phyloP scores from a whole-genome alignment of 257 asterid species.

The Marsdenia floribunda region DNA sequence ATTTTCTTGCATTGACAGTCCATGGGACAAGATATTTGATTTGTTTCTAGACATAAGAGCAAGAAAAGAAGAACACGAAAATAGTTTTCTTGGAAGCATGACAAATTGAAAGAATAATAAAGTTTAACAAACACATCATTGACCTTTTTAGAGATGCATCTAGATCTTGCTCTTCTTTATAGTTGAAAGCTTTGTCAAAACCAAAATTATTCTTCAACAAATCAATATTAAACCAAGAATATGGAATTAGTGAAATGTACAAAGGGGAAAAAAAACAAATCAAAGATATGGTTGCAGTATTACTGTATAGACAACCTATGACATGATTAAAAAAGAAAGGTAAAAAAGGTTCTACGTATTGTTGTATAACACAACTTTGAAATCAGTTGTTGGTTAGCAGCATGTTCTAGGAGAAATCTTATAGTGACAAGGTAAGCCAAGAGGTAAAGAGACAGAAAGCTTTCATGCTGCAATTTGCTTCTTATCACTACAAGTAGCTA shows the following conservation, averaged over 20 bases:
- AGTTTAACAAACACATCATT: background rate
- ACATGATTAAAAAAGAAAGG: background rate
- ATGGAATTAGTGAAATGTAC: background rate
- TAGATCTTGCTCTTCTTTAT: conserved; percentile 29
- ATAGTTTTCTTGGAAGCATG: conserved; percentile 7
- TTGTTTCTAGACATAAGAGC: too few species aligned
- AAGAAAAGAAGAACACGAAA: too few species aligned
- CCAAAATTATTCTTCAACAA: conserved; percentile 30
- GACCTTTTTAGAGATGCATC: conserved; percentile 29
- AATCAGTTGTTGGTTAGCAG: too few species aligned
- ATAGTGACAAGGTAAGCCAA: background rate
- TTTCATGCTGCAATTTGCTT: background rate
- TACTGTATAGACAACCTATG: background rate
- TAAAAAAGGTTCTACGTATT: too few species aligned
- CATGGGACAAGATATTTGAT: conserved; percentile 18
- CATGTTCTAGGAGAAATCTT: background rate
- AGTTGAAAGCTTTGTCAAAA: conserved; percentile 34
- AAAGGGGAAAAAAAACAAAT: background rate
- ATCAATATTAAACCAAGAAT: conserved; percentile 18
- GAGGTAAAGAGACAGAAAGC: background rate
- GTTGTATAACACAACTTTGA: background rate
- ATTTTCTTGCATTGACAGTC: conserved; percentile 40
- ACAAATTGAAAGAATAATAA: conserved; percentile 24
- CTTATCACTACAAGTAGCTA: background rate
- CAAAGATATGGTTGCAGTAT: background rate